These are phyloP conservation scores for Ascoidea asiatica DNA, from an alignment of 805 yeast species.

Conservation along the genomic window DNA sequence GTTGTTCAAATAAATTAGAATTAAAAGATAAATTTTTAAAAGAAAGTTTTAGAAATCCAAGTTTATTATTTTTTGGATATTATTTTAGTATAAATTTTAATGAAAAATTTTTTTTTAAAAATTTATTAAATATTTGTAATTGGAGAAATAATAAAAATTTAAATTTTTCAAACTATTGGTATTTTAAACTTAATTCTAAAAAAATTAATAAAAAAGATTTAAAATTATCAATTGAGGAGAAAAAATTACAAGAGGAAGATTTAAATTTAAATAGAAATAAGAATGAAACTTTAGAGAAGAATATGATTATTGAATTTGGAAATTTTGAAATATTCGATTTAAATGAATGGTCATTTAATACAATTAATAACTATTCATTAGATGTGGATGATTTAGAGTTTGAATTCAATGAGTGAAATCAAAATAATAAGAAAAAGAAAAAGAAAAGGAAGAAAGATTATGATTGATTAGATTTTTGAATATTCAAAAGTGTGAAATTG, in stretches of 20 bases:
- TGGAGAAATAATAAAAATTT: constrained; percentile 5
- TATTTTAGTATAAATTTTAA: constrained; percentile 6
- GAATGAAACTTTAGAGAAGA: too few relatives aligned
- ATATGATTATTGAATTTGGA: constrained; percentile 2
- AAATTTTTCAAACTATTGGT: too few relatives aligned
- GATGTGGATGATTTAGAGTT: neutral
- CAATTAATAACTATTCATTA: constrained; percentile 5
- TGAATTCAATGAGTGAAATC: neutral
- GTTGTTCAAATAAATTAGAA: neutral
- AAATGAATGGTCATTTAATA: constrained; percentile 4
- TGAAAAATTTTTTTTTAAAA: constrained; percentile 6
- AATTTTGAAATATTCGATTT: constrained; percentile 10
- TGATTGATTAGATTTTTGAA: too few relatives aligned
- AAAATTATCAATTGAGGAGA: too few relatives aligned
- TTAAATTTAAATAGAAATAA: too few relatives aligned
- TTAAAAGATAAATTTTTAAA: too few relatives aligned
- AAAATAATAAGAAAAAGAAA: neutral
- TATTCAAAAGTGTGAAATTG: too few relatives aligned
- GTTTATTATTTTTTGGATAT: constrained; percentile 9
- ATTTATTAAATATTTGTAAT: constrained; percentile 7
- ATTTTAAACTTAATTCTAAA: too few relatives aligned
- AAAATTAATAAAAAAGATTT: too few relatives aligned
- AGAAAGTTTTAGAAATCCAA: too few relatives aligned
- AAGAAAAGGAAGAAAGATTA: neutral
- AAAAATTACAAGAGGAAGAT: too few relatives aligned